Evolutionary conservation across 2,329 filamentous ascomycete genomes (phyloP), one percentile per base, ranked within the genome.

Genomic region (Cercospora zeina): DNA sequence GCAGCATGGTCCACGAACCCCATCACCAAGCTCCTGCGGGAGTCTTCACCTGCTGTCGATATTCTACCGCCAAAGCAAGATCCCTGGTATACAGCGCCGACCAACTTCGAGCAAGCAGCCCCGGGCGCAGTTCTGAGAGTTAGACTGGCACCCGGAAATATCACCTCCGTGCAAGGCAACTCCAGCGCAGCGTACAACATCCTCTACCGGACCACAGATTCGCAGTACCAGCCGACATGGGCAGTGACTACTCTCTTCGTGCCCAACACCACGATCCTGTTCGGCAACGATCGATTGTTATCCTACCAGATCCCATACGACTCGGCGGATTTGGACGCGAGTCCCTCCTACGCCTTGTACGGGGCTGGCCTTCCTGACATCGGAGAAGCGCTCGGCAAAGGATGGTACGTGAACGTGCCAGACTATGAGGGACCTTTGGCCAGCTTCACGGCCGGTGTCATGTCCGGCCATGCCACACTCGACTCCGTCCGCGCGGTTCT

Each of bases 381-480:
- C 37, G 58, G 69, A 8, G 58, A 70, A 1, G 76, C 76, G 1
- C 76, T 84, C 1, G 71, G 73, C 11, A 5, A 74, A 65, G 80
- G 80, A 6, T 83, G 80, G 80, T 72, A 78, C 19, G 78, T 84
- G 24, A 78, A 76, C 14, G 71, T 79, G 7, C 80, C 81, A 0
- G 82, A 83, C 65, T 79, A 76, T 58, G 75, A 80, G 59, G 67
- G 67, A n/a, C 77, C 78, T 2, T 70, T 70, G 13, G 79, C 78
- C 1, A 74, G 76, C 7, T 82, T 79, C 65, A 68, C 75, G 0
- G 76, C 77, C 0, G 78, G 79, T 10, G 71, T 76, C 4, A 70
- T 76, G 50, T 74, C 76, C 1, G 80, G 79, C 1, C 76, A 82
- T 51, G 77, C 77, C 0, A 78, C 76, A 9, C 68, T 81, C 10